Base-by-base conservation (phyloP, 2,329 filamentous ascomycete species). In the Venturia asperata region DNA sequence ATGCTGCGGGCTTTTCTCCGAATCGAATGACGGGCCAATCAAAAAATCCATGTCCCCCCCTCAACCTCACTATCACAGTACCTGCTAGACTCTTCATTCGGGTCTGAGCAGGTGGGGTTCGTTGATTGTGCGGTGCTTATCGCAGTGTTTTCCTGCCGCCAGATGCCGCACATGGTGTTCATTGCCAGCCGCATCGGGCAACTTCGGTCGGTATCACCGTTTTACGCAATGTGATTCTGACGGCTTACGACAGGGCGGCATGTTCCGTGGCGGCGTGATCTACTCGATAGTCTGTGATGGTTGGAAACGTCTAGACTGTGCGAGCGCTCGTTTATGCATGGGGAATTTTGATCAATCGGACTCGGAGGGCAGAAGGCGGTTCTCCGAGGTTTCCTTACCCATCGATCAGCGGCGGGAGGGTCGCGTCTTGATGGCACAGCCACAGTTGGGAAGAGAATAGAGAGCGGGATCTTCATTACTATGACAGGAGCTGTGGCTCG, bases 241-340 rank as follows among this genome's bases (percentile, higher is more conserved):
- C 30, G 21, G 45, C 45, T 47, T 47, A 47, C 45, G 45, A 56
- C 52, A 56, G 10, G 27, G 13, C 30, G 52, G 27, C n/a, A 19
- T 27, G 2, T 21, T 9, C 27, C 52, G 34, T 19, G 27, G 30
- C 17, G 11, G 24, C 24, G 17, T 55, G 27, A 41, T 41, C 49
- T 7, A 24, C 30, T 34, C 3, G 30, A 34, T 34, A 34, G 30
- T 34, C 15, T 17, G 52, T 21, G 52, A 56, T 37, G 7, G 27
- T 21, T 37, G 30, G 27, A 34, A 21, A 56, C 52, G 30, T 56
- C 52, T 56, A 56, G 52, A 56, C 10, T 55, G 10, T 24, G 52
- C 27, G 27, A 30, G 15, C 27, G 30, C 52, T 56, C 52, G 52
- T 34, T 37, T 56, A 56, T 19, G 52, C 47, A 56, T 56, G 52